phyloP scores from a whole-genome alignment of 495 filamentous ascomycete genomes.

The Pseudoneurospora amorphoporcata region DNA sequence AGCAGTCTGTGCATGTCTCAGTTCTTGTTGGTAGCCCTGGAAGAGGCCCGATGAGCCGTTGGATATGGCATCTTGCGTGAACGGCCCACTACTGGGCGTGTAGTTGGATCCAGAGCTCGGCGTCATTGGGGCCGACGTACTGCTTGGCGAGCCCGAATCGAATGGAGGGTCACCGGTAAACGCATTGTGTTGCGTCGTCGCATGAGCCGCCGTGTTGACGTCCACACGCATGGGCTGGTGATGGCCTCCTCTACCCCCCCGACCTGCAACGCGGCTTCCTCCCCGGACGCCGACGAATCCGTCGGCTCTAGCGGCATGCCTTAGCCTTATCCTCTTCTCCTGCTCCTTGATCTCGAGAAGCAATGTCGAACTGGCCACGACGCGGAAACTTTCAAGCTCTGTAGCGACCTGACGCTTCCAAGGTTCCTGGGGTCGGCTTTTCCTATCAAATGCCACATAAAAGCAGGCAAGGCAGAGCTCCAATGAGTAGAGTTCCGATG shows the following conservation, averaged over 20 bases:
- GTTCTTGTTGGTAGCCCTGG: background rate
- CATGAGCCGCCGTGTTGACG: background rate
- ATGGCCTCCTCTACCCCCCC: background rate
- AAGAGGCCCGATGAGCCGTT: background rate
- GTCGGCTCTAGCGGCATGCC: background rate
- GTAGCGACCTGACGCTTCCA: slow-evolving; percentile 4
- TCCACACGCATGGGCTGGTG: background rate
- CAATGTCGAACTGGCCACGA: slow-evolving; percentile 29
- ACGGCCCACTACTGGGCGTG: background rate
- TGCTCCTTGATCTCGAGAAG: slow-evolving; percentile 22
- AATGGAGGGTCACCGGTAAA: background rate
- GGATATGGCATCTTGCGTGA: background rate
- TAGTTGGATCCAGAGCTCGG: background rate
- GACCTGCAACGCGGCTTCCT: background rate
- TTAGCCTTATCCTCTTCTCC: background rate
- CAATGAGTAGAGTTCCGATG: slow-evolving; percentile 12
- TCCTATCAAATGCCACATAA: slow-evolving; percentile 9
- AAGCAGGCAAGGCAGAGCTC: slow-evolving; percentile 34
- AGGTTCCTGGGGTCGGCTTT: background rate
- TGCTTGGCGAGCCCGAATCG: background rate
- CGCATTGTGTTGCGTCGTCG: background rate
- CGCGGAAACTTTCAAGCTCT: slow-evolving; percentile 28
- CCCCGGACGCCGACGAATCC: background rate
- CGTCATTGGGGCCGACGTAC: background rate
- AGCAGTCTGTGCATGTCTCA: background rate